Conservation (phyloP, 176 grass and related monocot species). For the Rhynchospora tenuis region DNA sequence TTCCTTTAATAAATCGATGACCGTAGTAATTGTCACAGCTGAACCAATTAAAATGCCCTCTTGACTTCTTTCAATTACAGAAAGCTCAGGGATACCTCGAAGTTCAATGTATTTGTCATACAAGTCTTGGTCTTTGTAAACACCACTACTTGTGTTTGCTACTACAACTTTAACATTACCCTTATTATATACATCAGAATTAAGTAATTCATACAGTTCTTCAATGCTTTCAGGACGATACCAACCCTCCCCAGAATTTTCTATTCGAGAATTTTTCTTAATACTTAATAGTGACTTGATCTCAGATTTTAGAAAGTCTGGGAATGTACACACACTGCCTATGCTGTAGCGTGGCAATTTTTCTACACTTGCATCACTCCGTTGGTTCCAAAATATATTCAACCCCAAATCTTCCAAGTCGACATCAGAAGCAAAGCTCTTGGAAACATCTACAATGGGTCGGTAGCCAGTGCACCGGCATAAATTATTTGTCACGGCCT, state of each 20-base stretch:
- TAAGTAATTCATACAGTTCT: conserved; percentile 25
- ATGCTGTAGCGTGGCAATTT: conserved; percentile 42
- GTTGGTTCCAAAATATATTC: conserved; percentile 65
- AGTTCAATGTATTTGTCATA: conserved; percentile 37
- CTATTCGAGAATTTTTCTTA: conserved; percentile 34
- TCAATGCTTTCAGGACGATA: conserved; percentile 24
- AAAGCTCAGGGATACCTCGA: conserved; percentile 30
- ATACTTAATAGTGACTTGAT: conserved; percentile 24
- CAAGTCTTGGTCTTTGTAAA: conserved; percentile 38
- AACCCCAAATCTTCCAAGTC: conserved; percentile 77
- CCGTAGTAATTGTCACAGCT: conserved; percentile 34
- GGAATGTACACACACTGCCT: conserved; percentile 53
- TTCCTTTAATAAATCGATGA: conserved; percentile 29
- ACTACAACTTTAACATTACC: conserved; percentile 27
- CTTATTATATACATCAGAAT: not conserved
- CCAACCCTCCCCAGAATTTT: not conserved
- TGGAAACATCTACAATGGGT: conserved; percentile 67
- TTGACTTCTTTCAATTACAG: conserved; percentile 1
- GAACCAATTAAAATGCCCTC: conserved; percentile 31
- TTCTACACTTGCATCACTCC: conserved; percentile 31
- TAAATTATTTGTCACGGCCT: conserved; percentile 56
- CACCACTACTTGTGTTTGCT: conserved; percentile 30
- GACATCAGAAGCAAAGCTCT: conserved; percentile 70
- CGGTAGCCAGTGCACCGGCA: conserved; percentile 73
- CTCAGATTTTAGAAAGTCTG: conserved; percentile 48